Conservation (phyloP, 805 yeast genomes). For the Teunomyces barrocoloradensis region DNA sequence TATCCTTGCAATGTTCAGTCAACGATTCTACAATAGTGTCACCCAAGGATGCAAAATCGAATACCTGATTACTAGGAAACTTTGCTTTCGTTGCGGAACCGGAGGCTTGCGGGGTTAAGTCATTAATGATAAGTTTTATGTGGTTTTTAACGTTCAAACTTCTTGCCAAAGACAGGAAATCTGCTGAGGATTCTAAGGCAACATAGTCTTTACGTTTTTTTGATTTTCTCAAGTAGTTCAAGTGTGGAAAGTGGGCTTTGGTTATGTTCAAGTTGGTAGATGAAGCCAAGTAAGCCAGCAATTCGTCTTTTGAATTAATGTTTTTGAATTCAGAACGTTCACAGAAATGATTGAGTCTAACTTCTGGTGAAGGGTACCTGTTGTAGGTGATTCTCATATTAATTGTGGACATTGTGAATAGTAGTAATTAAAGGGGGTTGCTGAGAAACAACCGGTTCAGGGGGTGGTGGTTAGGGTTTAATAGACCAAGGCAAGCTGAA, state of each 20-base stretch:
- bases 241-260: slow-evolving; percentile 2
- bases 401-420: neutral
- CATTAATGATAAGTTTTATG: slow-evolving; percentile 33
- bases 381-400: slow-evolving; percentile 5
- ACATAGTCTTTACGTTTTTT: slow-evolving; percentile 44
- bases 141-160: slow-evolving; percentile 48
- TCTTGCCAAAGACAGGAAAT: slow-evolving; percentile 43
- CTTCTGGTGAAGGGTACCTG: neutral
- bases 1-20: slow-evolving; percentile 25
- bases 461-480: neutral
- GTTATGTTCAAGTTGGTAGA: slow-evolving; percentile 4
- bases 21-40: slow-evolving; percentile 28
- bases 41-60: slow-evolving; percentile 22
- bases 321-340: neutral
- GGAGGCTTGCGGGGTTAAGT: slow-evolving; percentile 4
- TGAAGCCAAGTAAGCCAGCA: slow-evolving; percentile 7
- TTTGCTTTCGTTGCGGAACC: neutral
- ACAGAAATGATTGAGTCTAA: neutral
- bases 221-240: slow-evolving; percentile 37
- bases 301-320: slow-evolving; percentile 7
- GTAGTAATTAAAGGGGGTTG: neutral
- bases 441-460: neutral
- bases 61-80: neutral
- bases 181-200: slow-evolving; percentile 34
- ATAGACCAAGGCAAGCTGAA: neutral